Evolutionary conservation across 805 yeast species (phyloP), one percentile per base, ranked within the genome.

Genomic region (Zygoascus biomembranicola): DNA sequence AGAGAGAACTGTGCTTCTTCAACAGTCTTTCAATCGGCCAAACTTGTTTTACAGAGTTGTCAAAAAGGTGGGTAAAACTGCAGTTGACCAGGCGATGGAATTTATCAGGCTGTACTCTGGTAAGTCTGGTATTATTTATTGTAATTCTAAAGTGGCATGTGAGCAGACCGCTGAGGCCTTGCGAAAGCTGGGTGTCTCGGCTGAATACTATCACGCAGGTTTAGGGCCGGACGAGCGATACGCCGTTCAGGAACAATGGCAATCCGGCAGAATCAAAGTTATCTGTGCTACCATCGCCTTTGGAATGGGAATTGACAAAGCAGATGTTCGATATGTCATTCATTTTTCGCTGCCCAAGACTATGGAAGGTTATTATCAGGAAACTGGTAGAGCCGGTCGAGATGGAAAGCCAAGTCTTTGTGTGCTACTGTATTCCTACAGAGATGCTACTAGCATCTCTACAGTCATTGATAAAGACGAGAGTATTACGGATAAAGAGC

Each of bases 251-350:
- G 72, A 72, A 20, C 73, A 70, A 32, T 94, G 99, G 99, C 99
- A 94, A 67, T 65, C 70, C 1, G 84, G 85, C 52, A 66, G 69
- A 19, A 70, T 84, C 20, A 85, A 84, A 64, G 85, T 90, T 0
- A 90, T 94, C 13, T 92, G 97, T 72, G 99, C 99, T 0, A 94
- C 99, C 0, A 86, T 94, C 62, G 99, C 99, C 0, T 94, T 94
- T 75, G 99, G 99, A 28, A 94, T 94, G 99, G 99, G 99, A 48
- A 92, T 94, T 53, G 99, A 94, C 70, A 94, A 94, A 67, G 87
- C 97, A 0, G 95, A 94, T 69, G 99, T 94, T 11, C 74, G 99
- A 47, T 90, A 77, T 72, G 98, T 94, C 2, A 81, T 88, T 43
- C 99, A 94, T 70, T 76, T 85, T 58, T 87, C 94, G 5, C 71